Evolutionary conservation across 2,329 filamentous ascomycete genomes (phyloP), one percentile per base, ranked within the genome.

Genomic region (Westerdykella aurantiaca): DNA sequence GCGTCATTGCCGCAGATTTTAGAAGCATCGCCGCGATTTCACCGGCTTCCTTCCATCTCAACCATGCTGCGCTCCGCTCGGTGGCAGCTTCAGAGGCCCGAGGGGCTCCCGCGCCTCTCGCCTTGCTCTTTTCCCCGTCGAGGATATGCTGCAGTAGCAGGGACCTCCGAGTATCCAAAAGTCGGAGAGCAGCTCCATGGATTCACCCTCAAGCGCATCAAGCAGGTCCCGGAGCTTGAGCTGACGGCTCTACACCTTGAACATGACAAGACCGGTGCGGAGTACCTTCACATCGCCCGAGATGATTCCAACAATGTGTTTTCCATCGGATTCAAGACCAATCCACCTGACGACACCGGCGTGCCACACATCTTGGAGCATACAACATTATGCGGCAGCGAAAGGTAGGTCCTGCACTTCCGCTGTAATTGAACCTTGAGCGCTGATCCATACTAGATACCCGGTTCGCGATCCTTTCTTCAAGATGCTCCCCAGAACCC

Each of bases 301-400:
- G 89, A 97, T 45, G 93, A 98, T 64, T 86, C 85, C 74, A 98
- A 98, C 73, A 98, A 98, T 86, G 93, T 97, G 64, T 98, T 98
- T 71, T 94, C 90, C 31, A 94, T 98, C 61, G 93, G 90, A 41
- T 98, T 98, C 81, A 96, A 96, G 79, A 98, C 93, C 18, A 97
- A 97, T 65, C 93, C 93, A 14, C 90, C 90, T 7, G 89, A 98
- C 69, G 89, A 93, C 61, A 97, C 93, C 0, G 93, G 93, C 40
- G 83, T 98, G 35, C 93, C 93, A 14, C 93, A 98, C 70, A 97
- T 98, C 56, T 77, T 98, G 44, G 93, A 98, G 73, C 93, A 98
- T 71, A 96, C 93, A 16, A 97, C 93, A 1, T 74, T 98, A 35
- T 98, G 93, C 63, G 93, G 93, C 17, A 97, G 91, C 63, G 77